These are phyloP conservation scores for Trichophyton simii DNA, from an alignment of 2,329 filamentous ascomycete species.

Conservation along the genomic window DNA sequence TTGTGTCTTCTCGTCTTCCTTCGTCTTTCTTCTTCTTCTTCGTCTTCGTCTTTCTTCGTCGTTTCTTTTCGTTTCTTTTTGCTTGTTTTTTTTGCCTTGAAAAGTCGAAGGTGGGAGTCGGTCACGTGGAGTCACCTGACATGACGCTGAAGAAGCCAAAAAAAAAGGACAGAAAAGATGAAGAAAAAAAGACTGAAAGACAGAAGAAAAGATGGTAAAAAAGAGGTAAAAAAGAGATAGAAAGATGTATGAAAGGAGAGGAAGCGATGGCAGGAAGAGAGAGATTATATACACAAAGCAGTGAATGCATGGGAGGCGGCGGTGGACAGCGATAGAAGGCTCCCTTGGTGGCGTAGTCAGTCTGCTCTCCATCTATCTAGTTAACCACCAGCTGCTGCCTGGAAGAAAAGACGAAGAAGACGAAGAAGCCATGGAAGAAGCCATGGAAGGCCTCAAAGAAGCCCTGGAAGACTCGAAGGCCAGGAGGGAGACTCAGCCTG, in stretches of 20 bases:
- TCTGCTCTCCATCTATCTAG: neutral
- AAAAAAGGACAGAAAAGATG: neutral
- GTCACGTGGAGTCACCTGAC: constrained; percentile 3
- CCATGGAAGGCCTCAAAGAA: too few relatives aligned
- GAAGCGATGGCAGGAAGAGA: neutral
- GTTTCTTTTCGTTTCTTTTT: neutral
- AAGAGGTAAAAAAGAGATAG: neutral
- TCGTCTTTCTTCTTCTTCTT: neutral
- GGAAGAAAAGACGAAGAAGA: too few relatives aligned
- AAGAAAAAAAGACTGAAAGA: neutral
- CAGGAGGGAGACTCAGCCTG: too few relatives aligned
- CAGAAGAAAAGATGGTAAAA: too few relatives aligned
- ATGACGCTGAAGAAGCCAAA: neutral
- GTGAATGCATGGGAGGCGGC: neutral
- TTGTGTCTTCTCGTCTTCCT: neutral
- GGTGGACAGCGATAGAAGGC: neutral
- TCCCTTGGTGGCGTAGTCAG: neutral
- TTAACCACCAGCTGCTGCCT: neutral
- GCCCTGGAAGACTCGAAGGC: too few relatives aligned
- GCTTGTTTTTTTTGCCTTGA: neutral
- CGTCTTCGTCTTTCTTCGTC: too few relatives aligned
- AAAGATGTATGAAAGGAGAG: neutral
- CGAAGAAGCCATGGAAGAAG: too few relatives aligned
- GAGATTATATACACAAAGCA: neutral
- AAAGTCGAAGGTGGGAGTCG: constrained; percentile 5